These are phyloP conservation scores for Camellia granthamiana DNA, from an alignment of 148 eudicot species.

Conservation along the genomic window DNA sequence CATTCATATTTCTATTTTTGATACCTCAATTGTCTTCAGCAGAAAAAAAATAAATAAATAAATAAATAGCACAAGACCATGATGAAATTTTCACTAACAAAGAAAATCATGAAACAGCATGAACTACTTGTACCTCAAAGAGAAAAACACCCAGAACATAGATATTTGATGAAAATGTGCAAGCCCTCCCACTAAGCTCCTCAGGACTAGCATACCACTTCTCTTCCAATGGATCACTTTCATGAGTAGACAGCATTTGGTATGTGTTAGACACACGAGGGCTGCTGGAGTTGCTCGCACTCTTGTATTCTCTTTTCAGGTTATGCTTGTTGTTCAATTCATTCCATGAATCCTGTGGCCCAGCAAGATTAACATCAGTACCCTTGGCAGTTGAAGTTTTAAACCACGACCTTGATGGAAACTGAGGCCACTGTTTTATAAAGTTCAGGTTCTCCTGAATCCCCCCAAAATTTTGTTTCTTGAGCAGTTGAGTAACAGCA, in stretches of 20 bases:
- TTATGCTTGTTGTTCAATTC: conserved; percentile 16
- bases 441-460: conserved; percentile 38
- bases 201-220: conserved; percentile 94
- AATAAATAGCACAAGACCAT: not conserved
- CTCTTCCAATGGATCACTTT: conserved; percentile 49
- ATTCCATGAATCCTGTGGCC: conserved; percentile 29
- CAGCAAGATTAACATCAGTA: conserved; percentile 26
- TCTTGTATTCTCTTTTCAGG: conserved; percentile 25
- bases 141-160: conserved; percentile 83
- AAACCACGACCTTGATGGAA: conserved; percentile 34
- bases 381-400: conserved; percentile 26
- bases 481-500: conserved; percentile 28
- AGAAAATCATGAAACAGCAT: not conserved
- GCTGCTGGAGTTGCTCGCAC: conserved; percentile 30
- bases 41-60: not conserved
- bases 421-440: conserved; percentile 43
- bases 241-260: conserved; percentile 28
- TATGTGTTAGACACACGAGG: conserved; percentile 21
- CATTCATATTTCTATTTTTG: not conserved
- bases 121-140: conserved; percentile 63
- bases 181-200: conserved; percentile 47
- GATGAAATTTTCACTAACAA: not conserved
- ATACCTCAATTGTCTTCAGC: not conserved
- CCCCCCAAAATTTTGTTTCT: conserved; percentile 56
- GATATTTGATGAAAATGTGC: conserved; percentile 69